A percentile compares a stretch with the other conserved stretches of the same genome.
phyloP scores from a whole-genome alignment of 2,329 filamentous ascomycete species.

The Aureobasidium sp. region DNA sequence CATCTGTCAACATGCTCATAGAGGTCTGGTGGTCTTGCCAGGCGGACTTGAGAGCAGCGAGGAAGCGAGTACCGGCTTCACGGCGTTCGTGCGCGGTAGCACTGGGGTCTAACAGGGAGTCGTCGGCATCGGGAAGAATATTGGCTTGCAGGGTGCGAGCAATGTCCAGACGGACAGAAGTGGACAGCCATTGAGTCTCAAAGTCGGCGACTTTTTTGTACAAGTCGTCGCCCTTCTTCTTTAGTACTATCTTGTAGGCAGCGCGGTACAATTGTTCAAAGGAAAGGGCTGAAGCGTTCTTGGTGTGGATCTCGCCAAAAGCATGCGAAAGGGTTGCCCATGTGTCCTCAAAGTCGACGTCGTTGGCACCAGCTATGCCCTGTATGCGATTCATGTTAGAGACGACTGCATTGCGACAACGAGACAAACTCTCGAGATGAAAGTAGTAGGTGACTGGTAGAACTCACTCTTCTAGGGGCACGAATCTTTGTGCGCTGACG shows the following conservation, averaged over 20 bases:
- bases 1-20: constrained; percentile 92
- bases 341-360: constrained; percentile 74
- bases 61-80: constrained; percentile 72
- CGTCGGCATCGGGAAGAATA: not conserved
- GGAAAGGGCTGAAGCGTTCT: constrained; percentile 81
- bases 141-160: constrained; percentile 62
- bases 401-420: not conserved
- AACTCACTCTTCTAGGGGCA: constrained; percentile 59
- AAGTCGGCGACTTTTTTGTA: constrained; percentile 76
- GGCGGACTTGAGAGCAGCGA: constrained; percentile 65
- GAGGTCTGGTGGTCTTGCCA: constrained; percentile 88
- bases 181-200: constrained; percentile 72
- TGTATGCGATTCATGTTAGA: constrained; percentile 26
- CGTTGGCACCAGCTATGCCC: constrained; percentile 51
- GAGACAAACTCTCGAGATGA: not conserved
- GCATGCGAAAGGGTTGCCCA: constrained; percentile 74
- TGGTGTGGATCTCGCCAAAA: constrained; percentile 80
- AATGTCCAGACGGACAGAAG: constrained; percentile 65
- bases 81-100: constrained; percentile 71
- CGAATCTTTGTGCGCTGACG: constrained; percentile 49
- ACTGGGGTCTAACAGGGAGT: constrained; percentile 30
- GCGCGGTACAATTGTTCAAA: constrained; percentile 94
- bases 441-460: not conserved
- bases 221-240: constrained; percentile 73
- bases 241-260: constrained; percentile 87